Evolutionary conservation across 1,139 yeast genomes (phyloP).

Genomic region (Candida smagusa): DNA sequence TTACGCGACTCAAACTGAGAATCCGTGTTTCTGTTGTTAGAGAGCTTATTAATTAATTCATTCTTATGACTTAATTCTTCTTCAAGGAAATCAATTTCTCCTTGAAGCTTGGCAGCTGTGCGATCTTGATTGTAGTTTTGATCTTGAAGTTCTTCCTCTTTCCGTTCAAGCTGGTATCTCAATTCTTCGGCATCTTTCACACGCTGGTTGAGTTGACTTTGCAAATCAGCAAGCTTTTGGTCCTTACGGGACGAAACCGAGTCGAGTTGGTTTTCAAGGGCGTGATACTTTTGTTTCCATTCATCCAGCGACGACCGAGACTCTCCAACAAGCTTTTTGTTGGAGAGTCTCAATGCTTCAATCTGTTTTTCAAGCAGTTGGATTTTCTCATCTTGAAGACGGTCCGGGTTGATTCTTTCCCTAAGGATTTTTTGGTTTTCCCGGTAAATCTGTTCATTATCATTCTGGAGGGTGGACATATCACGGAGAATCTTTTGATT

Average conservation of each 20-base stretch:
- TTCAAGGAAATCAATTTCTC: slow-evolving; percentile 11
- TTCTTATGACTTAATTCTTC: slow-evolving; percentile 10
- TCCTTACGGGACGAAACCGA: no score
- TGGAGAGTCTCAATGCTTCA: no score
- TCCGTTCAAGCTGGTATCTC: slow-evolving; percentile 4
- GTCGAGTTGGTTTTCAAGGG: no score
- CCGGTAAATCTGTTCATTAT: no score
- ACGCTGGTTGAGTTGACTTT: background rate
- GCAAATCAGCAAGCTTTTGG: background rate
- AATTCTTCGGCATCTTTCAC: background rate
- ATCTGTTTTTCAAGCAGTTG: no score
- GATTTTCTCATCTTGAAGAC: no score
- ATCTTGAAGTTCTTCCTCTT: slow-evolving; percentile 16
- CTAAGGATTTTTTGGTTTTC: no score
- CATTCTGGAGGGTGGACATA: slow-evolving; percentile 1
- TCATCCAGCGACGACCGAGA: background rate
- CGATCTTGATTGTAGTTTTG: slow-evolving; percentile 10
- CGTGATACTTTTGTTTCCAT: no score
- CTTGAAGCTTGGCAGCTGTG: slow-evolving; percentile 7
- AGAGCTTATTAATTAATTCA: slow-evolving; percentile 10
- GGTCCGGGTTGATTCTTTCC: no score
- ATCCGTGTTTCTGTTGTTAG: slow-evolving; percentile 6
- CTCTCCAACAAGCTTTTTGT: background rate
- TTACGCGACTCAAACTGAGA: slow-evolving; percentile 10
- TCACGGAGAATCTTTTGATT: background rate